Conservation (phyloP, 164 flowering plant genomes). For the Piper betle region DNA sequence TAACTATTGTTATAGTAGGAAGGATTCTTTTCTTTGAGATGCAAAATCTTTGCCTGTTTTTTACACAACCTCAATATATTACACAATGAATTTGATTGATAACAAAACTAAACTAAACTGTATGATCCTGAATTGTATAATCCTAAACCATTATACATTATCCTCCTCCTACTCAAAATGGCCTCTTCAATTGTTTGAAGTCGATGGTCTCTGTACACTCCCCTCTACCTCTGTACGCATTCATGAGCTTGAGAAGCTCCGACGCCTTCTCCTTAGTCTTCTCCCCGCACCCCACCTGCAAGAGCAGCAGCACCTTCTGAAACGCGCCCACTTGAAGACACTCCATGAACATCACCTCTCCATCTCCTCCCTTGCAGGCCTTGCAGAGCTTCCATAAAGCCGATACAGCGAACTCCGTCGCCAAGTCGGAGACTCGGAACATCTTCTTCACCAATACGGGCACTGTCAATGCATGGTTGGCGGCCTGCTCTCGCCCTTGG, state of each 20-base stretch:
- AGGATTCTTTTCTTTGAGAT: too few relatives aligned
- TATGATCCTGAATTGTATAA: neutral
- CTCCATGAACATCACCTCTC: conserved; percentile 24
- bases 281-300: conserved; percentile 69
- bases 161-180: conserved; percentile 19
- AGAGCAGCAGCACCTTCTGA: conserved; percentile 62
- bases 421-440: conserved; percentile 47
- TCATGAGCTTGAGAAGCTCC: conserved; percentile 63
- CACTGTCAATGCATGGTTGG: conserved; percentile 30
- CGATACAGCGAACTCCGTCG: conserved; percentile 55
- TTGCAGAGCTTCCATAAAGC: conserved; percentile 56
- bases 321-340: conserved; percentile 64
- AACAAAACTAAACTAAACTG: neutral
- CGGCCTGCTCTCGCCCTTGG: conserved; percentile 28
- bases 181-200: conserved; percentile 53
- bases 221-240: conserved; percentile 27
- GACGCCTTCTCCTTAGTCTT: conserved; percentile 58
- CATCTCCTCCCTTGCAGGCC: conserved; percentile 21
- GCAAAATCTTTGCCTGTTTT: too few relatives aligned
- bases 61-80: neutral
- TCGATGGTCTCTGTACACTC: conserved; percentile 68
- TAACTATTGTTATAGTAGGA: too few relatives aligned
- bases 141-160: neutral
- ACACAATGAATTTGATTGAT: neutral
- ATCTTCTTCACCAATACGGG: conserved; percentile 78